Evolutionary conservation across 2,329 filamentous ascomycete species (phyloP), one percentile per base, ranked within the genome.

Genomic region (Xylaria sp.): DNA sequence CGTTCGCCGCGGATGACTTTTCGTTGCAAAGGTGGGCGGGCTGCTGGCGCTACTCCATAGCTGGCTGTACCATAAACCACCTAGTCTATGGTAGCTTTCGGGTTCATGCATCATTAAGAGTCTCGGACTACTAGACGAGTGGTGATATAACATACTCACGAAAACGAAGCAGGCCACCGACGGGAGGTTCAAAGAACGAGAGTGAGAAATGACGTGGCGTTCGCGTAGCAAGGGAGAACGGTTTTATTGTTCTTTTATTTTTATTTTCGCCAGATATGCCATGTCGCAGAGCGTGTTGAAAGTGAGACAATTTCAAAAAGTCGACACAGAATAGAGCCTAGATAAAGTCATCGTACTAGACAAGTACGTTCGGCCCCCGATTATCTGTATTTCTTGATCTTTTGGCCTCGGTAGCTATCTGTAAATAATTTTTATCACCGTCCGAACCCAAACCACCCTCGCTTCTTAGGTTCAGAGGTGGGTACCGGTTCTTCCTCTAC

Each of bases 391-490:
- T 57, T 48, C 12, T 41, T 23, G 18, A 50, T 13, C 9, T 13
- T 31, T n/a, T 9, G 39, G 20, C 23, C 8, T 20, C 13, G 9
- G 46, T 25, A 69, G 67, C 75, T 63, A 62, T 64, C 72, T 77
- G 58, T 9, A 37, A 10, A 37, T 37, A 37, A 28, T 4, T 41
- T 12, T 41, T 37, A 52, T 71, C 51, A 87, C 77, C 87, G 81
- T 54, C 87, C 87, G 77, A 94, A 94, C 0, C 91, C 90, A 81
- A 94, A 94, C 92, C 92, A 94, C 23, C 92, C 90, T 76, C 85
- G 90, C 84, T 91, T 93, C 72, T 87, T 84, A 60, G 86, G 84
- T 59, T 76, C 72, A 28, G 74, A 50, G 20, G 66, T 82, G 73
- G 85, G 80, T 60, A 82, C 80, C 65, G 82, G 76, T 68, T 78